Evolutionary conservation across 1,284 basidiomycete species (phyloP), one percentile per base, ranked within the genome.

Genomic region (Cryptococcus maquisensis): DNA sequence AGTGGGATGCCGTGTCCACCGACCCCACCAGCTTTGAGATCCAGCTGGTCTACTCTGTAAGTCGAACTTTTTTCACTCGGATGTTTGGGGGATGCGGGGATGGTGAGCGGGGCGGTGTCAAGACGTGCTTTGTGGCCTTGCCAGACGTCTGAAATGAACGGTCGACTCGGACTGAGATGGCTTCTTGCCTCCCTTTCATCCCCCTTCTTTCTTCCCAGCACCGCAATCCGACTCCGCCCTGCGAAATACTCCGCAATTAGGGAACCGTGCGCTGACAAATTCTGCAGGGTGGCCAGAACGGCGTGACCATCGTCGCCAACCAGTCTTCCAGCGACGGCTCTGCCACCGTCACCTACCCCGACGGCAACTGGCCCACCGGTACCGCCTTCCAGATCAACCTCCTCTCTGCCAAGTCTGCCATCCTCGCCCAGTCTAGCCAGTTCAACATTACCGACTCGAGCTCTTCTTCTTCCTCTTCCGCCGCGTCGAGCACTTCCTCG

Each of bases 1-100:
- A 73, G 18, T 90, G 88, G 87, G 55, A 74, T 2, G 79, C 79
- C n/a, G 87, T 88, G 57, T 56, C 56, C 56, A 86, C 85, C 18
- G 87, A 90, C 66, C 69, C 81, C 0, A 43, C 56, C 50, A 87
- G 82, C 76, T 90, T 91, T 73, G 82, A 85, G 12, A 79, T 82
- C 47, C 75, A 88, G 49, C 79, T 91, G 49, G 79, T 79, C 63
- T 87, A 89, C 75, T 72, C 79, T 70, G 87, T 82, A 54, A 60
- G 79, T 72, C 6, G 23, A 18, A 20, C 40, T 18, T 18, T 16
- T 40, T 15, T 40, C 16, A 40, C 16, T 40, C 7, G n/a, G n/a
- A n/a, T n/a, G n/a, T 16, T 20, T n/a, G 7, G 38, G 20, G 40
- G 9, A 18, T 42, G 40, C 10, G 18, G 7, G 12, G 8, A 23